Base-by-base conservation (phyloP, 208 protist species). In the Trypanosomatidae sp. region DNA sequence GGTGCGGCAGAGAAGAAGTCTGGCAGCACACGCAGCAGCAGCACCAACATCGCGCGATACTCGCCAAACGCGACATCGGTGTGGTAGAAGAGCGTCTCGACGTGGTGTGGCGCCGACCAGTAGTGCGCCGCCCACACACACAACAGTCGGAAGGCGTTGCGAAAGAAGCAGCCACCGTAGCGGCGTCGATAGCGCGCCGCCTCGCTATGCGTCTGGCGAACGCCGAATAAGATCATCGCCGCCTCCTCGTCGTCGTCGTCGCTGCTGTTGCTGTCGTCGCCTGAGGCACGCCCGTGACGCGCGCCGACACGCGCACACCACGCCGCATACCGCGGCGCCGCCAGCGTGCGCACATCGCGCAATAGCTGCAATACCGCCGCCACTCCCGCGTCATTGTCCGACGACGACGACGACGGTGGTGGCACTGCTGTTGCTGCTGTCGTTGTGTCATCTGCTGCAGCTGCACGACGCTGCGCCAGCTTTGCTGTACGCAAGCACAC, bases 91-190 rank as follows among this genome's bases (percentile, higher is more conserved):
- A 91, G 43, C 28, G 76, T 91, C 47, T 77, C 77, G 20, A 87
- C 64, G 59, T 85, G 87, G 4, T 72, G 66, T 69, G 87, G 77
- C 35, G 60, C 78, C 16, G 65, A 63, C 6, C 57, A 61, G 56
- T 91, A 91, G 62, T 91, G 77, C n/a, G 66, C 73, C 8, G 86
- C 40, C 82, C 82, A 91, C 24, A 80, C 50, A 48, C 82, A 91
- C 32, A 91, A 55, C 33, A 91, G 56, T 3, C 77, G 76, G 56
- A 91, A 88, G 42, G 85, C 70, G 61, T 83, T 87, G 16, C 74
- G 63, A 42, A 74, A 87, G 46, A 91, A 87, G 45, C 75, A 85
- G 25, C 71, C 71, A 18, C 81, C 81, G 48, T 67, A 75, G 27
- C 46, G 44, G 32, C 44, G 32, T 57, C 77, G 67, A 42, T 87